Conservation (phyloP, 306 rosid species). For the Luffa aegyptiaca region DNA sequence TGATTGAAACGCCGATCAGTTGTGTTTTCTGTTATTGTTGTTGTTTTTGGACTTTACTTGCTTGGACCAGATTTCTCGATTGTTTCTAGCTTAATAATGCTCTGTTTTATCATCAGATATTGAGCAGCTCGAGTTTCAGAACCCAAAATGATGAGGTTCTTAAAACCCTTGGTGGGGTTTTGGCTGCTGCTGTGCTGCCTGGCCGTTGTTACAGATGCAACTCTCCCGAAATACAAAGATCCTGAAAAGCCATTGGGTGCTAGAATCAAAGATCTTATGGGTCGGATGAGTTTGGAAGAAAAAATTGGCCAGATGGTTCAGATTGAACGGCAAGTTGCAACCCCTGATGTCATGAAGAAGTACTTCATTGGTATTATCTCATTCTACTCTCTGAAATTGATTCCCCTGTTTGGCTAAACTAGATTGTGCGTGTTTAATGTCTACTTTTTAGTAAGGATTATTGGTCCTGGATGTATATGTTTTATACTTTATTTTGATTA, state of each 20-base stretch:
- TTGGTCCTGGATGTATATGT: background rate
- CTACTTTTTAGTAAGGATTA: background rate
- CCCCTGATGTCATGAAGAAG: slow-evolving; percentile 51
- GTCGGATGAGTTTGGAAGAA: slow-evolving; percentile 59
- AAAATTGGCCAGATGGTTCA: slow-evolving; percentile 94
- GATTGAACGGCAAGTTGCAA: slow-evolving; percentile 62
- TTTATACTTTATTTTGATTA: background rate
- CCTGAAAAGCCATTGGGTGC: slow-evolving; percentile 45
- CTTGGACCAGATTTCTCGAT: background rate
- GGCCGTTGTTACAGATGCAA: slow-evolving; percentile 37
- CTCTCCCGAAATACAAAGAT: slow-evolving; percentile 56
- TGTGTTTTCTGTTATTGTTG: background rate
- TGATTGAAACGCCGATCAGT: background rate
- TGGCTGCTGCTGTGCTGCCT: slow-evolving; percentile 43
- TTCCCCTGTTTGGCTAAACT: background rate
- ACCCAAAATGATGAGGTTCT: slow-evolving; percentile 36
- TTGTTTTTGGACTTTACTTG: background rate
- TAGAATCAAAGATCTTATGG: slow-evolving; percentile 64
- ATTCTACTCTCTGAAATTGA: background rate
- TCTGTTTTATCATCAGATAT: slow-evolving; percentile 15
- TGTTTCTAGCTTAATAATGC: background rate
- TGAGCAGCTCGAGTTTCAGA: slow-evolving; percentile 4
- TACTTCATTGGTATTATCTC: slow-evolving; percentile 56
- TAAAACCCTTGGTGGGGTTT: slow-evolving; percentile 32
- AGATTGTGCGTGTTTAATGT: background rate